phyloP scores from a whole-genome alignment of 352 stramenopile species.

The Plasmopara halstedii region DNA sequence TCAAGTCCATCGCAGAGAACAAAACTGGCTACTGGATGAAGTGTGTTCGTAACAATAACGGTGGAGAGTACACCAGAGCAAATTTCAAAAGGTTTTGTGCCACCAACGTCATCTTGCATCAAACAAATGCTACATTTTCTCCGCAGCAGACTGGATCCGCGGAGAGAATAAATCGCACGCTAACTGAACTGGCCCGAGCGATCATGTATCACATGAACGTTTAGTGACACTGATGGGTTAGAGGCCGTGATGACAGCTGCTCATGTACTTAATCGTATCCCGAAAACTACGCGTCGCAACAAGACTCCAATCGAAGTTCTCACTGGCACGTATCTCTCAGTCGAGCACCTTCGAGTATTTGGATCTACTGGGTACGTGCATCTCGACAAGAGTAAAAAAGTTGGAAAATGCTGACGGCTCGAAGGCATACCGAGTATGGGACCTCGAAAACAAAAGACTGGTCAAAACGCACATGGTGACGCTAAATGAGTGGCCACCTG shows the following conservation, averaged over 20 bases:
- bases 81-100: neutral
- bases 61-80: neutral
- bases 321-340: neutral
- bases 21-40: neutral
- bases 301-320: neutral
- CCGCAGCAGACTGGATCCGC: neutral
- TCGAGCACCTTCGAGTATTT: neutral
- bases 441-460: neutral
- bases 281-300: neutral
- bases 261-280: neutral
- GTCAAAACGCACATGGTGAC: neutral
- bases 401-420: neutral
- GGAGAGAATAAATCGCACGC: too few species aligned
- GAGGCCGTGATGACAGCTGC: neutral
- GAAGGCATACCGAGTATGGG: neutral
- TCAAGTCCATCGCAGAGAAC: neutral
- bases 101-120: neutral
- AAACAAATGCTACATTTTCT: neutral
- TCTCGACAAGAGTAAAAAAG: neutral
- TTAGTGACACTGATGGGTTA: neutral
- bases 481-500: neutral
- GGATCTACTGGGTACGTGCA: neutral
- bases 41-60: neutral
- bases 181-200: too few species aligned
- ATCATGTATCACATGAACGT: neutral